Conservation (phyloP, 139 green algal genomes). For the Micractinium sp. region DNA sequence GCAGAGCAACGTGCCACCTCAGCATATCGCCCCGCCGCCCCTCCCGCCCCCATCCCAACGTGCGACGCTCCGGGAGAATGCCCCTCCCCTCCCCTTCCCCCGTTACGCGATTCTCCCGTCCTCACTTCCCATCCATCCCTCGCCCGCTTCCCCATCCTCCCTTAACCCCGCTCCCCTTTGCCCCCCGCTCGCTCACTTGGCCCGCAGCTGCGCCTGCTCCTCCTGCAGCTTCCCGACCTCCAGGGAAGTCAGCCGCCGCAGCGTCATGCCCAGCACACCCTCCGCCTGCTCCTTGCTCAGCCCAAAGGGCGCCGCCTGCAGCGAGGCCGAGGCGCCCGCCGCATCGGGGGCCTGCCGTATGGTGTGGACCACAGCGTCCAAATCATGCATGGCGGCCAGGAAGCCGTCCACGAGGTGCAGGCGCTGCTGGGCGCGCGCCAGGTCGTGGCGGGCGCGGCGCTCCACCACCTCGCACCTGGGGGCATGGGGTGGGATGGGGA, state of each 20-base stretch:
- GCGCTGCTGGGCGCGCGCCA: slow-evolving; percentile 67
- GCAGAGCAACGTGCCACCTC: too few relatives aligned
- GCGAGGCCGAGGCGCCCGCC: slow-evolving; percentile 44
- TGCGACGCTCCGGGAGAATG: too few relatives aligned
- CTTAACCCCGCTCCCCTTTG: not conserved
- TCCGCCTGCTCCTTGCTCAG: slow-evolving; percentile 80
- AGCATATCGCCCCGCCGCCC: not conserved
- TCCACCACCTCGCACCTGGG: slow-evolving; percentile 74
- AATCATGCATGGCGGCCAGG: slow-evolving; percentile 66
- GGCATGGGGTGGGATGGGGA: too few relatives aligned
- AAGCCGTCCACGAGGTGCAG: slow-evolving; percentile 87
- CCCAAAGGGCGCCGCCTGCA: slow-evolving; percentile 38
- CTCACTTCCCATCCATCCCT: not conserved
- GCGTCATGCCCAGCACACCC: slow-evolving; percentile 82
- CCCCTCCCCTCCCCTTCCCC: too few relatives aligned
- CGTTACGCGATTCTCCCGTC: too few relatives aligned
- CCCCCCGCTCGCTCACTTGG: slow-evolving; percentile 20
- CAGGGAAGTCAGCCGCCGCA: slow-evolving; percentile 87
- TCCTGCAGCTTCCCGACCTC: slow-evolving; percentile 74
- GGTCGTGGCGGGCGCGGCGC: slow-evolving; percentile 62
- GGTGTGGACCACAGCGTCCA: slow-evolving; percentile 77
- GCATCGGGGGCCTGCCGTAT: slow-evolving; percentile 76
- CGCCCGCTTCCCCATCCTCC: not conserved
- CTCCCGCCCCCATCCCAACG: not conserved
- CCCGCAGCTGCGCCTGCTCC: slow-evolving; percentile 70